phyloP scores from a whole-genome alignment of 2,329 filamentous ascomycete species.

The Ceratocystis colombiana region DNA sequence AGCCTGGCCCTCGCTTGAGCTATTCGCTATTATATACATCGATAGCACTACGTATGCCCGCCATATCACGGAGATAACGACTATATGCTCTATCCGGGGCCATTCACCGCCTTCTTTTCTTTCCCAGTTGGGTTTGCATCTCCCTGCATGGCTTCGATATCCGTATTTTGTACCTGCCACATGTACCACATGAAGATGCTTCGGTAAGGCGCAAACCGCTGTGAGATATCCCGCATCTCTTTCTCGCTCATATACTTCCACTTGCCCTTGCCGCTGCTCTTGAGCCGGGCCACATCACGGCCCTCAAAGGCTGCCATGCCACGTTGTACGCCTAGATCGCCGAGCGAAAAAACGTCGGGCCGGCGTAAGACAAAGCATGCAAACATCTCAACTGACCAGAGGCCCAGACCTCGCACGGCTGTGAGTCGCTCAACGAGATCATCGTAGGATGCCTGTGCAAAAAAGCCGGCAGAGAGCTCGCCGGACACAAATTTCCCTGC shows the following conservation, averaged over 20 bases:
- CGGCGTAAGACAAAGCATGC: conserved; percentile 89
- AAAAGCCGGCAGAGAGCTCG: conserved; percentile 64
- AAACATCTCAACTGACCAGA: conserved; percentile 97
- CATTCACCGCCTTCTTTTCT: conserved; percentile 25
- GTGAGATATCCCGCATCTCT: conserved; percentile 78
- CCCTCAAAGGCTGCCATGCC: conserved; percentile 86
- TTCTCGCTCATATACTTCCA: conserved; percentile 97
- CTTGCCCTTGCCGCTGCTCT: conserved; percentile 62
- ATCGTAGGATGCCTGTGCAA: conserved; percentile 67
- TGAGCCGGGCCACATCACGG: conserved; percentile 72
- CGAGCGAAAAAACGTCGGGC: conserved; percentile 85
- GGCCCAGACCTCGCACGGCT: conserved; percentile 75
- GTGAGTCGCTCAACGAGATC: conserved; percentile 73
- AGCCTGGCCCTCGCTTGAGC: no score
- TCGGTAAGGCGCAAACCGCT: conserved; percentile 74
- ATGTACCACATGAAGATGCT: conserved; percentile 98
- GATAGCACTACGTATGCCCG: no score
- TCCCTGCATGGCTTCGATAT: conserved; percentile 51
- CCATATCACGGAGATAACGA: no score
- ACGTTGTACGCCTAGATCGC: conserved; percentile 86
- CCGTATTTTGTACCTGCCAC: conserved; percentile 78
- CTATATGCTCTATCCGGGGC: no score
- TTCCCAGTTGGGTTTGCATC: neutral
- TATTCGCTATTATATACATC: no score
- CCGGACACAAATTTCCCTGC: conserved; percentile 69